phyloP scores from a whole-genome alignment of 495 filamentous ascomycete genomes.

The Beverwykella pulmonaria region DNA sequence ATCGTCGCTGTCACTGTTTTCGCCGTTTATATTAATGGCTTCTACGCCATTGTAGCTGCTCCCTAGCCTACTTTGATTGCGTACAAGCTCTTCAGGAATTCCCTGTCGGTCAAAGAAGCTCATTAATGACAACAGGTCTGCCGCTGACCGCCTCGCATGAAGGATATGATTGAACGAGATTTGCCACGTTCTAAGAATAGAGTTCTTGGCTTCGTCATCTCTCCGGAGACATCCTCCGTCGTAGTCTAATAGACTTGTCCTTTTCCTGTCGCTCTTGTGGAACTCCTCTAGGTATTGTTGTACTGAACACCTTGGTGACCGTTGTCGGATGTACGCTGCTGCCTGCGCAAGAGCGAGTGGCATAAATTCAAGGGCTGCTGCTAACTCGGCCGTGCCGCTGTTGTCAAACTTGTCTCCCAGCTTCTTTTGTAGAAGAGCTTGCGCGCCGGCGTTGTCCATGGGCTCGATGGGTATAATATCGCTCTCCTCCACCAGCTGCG shows the following conservation, averaged over 20 bases:
- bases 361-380: constrained; percentile 27
- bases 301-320: constrained; percentile 38
- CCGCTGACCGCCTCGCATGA: too few relatives aligned
- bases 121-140: too few relatives aligned
- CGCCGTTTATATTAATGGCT: too few relatives aligned
- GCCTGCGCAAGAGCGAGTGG: constrained; percentile 30
- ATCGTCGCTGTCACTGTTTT: too few relatives aligned
- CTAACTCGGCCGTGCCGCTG: constrained; percentile 11
- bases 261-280: constrained; percentile 46
- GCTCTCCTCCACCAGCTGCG: constrained; percentile 42
- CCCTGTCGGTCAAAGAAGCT: too few relatives aligned
- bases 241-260: constrained; percentile 46
- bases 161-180: too few relatives aligned
- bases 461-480: constrained; percentile 49
- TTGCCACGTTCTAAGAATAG: too few relatives aligned
- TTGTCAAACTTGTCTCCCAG: constrained; percentile 32
- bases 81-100: too few relatives aligned
- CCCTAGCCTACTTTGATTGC: too few relatives aligned
- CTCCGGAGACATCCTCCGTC: constrained; percentile 46
- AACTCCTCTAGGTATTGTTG: constrained; percentile 47
- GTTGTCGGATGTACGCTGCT: constrained; percentile 28
- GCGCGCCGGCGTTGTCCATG: constrained; percentile 42
- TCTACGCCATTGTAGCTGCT: too few relatives aligned
- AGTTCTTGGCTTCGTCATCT: constrained; percentile 49
- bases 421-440: constrained; percentile 50